phyloP scores from a whole-genome alignment of 2,329 filamentous ascomycete genomes.

The Davidsoniella eucalypti region DNA sequence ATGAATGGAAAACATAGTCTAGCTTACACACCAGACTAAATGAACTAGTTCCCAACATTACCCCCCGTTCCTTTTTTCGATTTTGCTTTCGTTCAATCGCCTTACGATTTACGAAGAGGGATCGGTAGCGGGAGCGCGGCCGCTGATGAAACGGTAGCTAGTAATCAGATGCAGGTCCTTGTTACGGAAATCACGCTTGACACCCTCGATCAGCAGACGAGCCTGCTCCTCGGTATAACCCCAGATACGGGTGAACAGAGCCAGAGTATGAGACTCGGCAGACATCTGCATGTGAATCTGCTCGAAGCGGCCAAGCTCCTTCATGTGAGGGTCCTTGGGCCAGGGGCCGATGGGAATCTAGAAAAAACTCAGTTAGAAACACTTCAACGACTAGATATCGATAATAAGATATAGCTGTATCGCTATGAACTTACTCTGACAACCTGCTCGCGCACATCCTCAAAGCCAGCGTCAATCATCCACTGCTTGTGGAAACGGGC shows the following conservation, averaged over 20 bases:
- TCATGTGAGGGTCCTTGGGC: slow-evolving; percentile 22
- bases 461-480: slow-evolving; percentile 24
- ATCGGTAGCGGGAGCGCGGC: slow-evolving; percentile 13
- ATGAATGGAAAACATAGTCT: too few species aligned
- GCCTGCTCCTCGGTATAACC: slow-evolving; percentile 26
- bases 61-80: too few species aligned
- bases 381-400: neutral
- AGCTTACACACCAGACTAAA: too few species aligned
- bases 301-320: slow-evolving; percentile 23
- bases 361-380: neutral
- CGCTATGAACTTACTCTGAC: slow-evolving; percentile 17
- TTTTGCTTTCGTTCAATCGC: too few species aligned
- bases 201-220: slow-evolving; percentile 25
- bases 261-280: slow-evolving; percentile 25
- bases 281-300: slow-evolving; percentile 27
- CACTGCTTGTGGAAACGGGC: slow-evolving; percentile 22
- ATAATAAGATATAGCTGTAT: neutral
- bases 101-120: too few species aligned
- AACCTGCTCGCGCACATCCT: slow-evolving; percentile 20
- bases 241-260: slow-evolving; percentile 24
- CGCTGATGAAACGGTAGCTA: slow-evolving; percentile 21
- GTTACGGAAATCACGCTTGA: slow-evolving; percentile 23
- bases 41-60: too few species aligned
- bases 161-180: slow-evolving; percentile 21
- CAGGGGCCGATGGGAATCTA: slow-evolving; percentile 25